Conservation (phyloP, 345 rosid genomes). For the Geranium rotundifolium region DNA sequence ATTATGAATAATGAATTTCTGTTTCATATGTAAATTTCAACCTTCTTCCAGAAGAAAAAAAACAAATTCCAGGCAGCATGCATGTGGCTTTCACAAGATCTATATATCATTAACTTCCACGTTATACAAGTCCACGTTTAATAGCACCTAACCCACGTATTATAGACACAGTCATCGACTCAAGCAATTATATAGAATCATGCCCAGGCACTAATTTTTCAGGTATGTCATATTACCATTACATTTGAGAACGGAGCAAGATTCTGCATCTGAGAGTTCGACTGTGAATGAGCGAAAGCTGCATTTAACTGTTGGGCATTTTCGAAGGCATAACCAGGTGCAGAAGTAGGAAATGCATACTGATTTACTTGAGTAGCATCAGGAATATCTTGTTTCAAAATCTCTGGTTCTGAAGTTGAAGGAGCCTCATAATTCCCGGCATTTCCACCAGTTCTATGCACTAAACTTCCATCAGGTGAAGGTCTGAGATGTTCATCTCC, state of each 20-base stretch:
- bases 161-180: too few relatives aligned
- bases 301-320: constrained; percentile 49
- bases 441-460: constrained; percentile 31
- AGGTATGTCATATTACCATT: constrained; percentile 39
- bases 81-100: too few relatives aligned
- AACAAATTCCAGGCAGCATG: too few relatives aligned
- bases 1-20: too few relatives aligned
- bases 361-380: constrained; percentile 56
- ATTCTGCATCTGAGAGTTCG: constrained; percentile 64
- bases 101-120: too few relatives aligned
- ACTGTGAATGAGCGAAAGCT: constrained; percentile 40
- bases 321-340: constrained; percentile 55
- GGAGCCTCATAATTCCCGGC: constrained; percentile 49
- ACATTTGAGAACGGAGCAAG: constrained; percentile 56
- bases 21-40: too few relatives aligned
- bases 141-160: too few relatives aligned
- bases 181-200: too few relatives aligned
- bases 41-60: too few relatives aligned
- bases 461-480: constrained; percentile 38
- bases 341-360: constrained; percentile 58
- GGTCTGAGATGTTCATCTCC: constrained; percentile 62
- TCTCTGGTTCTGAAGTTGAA: constrained; percentile 48
- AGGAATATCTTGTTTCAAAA: constrained; percentile 49
- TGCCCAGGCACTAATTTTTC: too few relatives aligned
- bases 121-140: too few relatives aligned